Conservation (phyloP, 2,329 filamentous ascomycete genomes). For the Stromatinia cepivora region DNA sequence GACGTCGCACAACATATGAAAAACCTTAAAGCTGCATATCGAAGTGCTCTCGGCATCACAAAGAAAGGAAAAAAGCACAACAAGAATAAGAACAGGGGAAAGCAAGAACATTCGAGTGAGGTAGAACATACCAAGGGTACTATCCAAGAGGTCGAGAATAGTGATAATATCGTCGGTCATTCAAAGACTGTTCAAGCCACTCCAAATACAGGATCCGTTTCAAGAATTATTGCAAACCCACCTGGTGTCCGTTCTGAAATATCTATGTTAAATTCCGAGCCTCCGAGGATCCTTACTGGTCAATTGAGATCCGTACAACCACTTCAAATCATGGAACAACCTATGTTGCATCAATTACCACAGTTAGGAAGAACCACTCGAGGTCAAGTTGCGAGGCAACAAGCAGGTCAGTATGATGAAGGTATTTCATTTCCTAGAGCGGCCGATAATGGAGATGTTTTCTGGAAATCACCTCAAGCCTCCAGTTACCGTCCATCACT, state of each 20-base stretch:
- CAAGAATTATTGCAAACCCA: constrained; percentile 10
- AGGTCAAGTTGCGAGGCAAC: constrained; percentile 35
- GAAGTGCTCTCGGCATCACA: constrained; percentile 36
- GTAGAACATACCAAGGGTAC: constrained; percentile 16
- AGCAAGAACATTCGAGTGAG: constrained; percentile 24
- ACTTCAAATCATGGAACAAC: background rate
- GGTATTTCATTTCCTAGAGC: constrained; percentile 25
- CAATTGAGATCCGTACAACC: constrained; percentile 7
- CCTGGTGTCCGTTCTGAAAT: background rate
- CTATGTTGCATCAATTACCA: constrained; percentile 10
- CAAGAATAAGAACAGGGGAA: constrained; percentile 35
- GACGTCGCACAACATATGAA: constrained; percentile 36
- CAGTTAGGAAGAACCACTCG: constrained; percentile 33
- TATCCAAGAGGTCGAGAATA: constrained; percentile 16
- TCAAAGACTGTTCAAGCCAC: constrained; percentile 9
- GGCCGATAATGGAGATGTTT: constrained; percentile 13
- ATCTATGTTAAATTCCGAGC: background rate
- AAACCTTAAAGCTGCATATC: constrained; percentile 41
- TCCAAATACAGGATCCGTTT: background rate
- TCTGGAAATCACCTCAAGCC: constrained; percentile 21
- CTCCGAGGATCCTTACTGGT: constrained; percentile 2
- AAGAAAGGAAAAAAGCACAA: constrained; percentile 36
- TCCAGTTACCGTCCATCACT: constrained; percentile 26
- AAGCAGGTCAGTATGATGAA: constrained; percentile 40
- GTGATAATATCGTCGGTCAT: constrained; percentile 21